Percentiles rank a stretch among this genome's conserved stretches.
phyloP scores from a whole-genome alignment of 2,329 filamentous ascomycete species.

The Neofusicoccum kwambonambiense region DNA sequence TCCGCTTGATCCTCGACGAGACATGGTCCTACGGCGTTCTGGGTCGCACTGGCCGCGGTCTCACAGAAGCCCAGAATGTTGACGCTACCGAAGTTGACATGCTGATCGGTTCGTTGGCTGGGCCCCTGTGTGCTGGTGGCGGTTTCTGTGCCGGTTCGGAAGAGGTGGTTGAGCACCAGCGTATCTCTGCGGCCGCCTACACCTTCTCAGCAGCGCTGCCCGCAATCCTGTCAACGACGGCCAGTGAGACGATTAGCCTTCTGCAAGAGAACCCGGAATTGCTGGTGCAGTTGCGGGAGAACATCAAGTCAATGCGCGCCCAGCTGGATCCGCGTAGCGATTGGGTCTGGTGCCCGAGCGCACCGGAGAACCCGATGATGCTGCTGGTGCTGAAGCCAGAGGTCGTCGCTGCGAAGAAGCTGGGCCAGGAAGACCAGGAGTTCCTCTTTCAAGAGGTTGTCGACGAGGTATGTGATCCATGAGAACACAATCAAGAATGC shows the following conservation, averaged over 20 bases:
- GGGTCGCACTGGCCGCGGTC: slow-evolving; percentile 82
- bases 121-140: slow-evolving; percentile 85
- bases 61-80: slow-evolving; percentile 96
- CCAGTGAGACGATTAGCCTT: slow-evolving; percentile 83
- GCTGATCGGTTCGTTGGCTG: slow-evolving; percentile 90
- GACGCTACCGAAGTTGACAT: slow-evolving; percentile 93
- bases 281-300: slow-evolving; percentile 75
- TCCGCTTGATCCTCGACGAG: slow-evolving; percentile 94
- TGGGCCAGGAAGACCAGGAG: slow-evolving; percentile 76
- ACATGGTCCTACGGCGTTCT: slow-evolving; percentile 96
- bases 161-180: slow-evolving; percentile 94
- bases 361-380: slow-evolving; percentile 82
- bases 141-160: slow-evolving; percentile 92
- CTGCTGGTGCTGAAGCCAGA: slow-evolving; percentile 81
- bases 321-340: slow-evolving; percentile 92
- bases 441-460: slow-evolving; percentile 83
- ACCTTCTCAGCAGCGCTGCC: slow-evolving; percentile 95
- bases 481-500: slow-evolving; percentile 17
- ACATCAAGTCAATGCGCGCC: slow-evolving; percentile 78
- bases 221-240: slow-evolving; percentile 91
- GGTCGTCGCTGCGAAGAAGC: slow-evolving; percentile 67
- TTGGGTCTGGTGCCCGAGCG: slow-evolving; percentile 82
- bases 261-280: slow-evolving; percentile 86
- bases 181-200: slow-evolving; percentile 87
- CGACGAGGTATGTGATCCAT: slow-evolving; percentile 72